Percentiles rank a stretch among this genome's conserved stretches.
These are phyloP conservation scores for Acorus calamus DNA, from an alignment of 106 monocot species.

Conservation along the genomic window DNA sequence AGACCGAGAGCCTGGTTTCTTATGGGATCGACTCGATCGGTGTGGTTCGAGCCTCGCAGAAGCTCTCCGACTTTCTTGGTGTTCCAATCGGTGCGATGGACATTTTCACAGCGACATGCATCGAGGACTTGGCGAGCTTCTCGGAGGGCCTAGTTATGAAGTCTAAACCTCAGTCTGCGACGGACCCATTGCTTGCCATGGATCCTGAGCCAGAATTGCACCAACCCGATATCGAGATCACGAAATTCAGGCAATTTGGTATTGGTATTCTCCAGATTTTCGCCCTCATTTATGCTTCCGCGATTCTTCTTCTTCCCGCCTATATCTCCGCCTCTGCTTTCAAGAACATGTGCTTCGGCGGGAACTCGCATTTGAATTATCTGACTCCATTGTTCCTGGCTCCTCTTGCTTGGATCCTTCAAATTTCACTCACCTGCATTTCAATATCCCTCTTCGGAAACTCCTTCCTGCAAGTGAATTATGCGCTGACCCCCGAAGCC, in stretches of 20 bases:
- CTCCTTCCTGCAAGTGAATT: slow-evolving; percentile 36
- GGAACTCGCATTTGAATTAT: neutral
- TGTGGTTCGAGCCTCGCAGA: slow-evolving; percentile 47
- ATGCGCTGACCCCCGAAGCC: slow-evolving; percentile 23
- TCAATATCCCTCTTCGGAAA: slow-evolving; percentile 33
- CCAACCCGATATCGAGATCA: slow-evolving; percentile 1
- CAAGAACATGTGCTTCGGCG: neutral
- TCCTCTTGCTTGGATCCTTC: slow-evolving; percentile 40
- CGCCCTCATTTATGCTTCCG: slow-evolving; percentile 19
- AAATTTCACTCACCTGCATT: slow-evolving; percentile 21
- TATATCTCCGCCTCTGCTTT: slow-evolving; percentile 19
- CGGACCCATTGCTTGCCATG: neutral
- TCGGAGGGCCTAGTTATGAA: slow-evolving; percentile 27
- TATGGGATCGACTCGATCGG: slow-evolving; percentile 52
- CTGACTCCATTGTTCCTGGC: slow-evolving; percentile 18
- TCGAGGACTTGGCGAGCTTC: slow-evolving; percentile 39
- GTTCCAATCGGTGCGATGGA: slow-evolving; percentile 46
- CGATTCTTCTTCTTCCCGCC: slow-evolving; percentile 29
- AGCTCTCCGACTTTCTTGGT: slow-evolving; percentile 49
- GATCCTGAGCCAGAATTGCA: slow-evolving; percentile 12
- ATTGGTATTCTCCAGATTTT: slow-evolving; percentile 25
- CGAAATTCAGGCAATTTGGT: slow-evolving; percentile 8
- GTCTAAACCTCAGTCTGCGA: slow-evolving; percentile 14
- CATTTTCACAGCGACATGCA: slow-evolving; percentile 43
- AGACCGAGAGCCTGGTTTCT: slow-evolving; percentile 33